These are phyloP conservation scores for Umbilicus rupestris DNA, from an alignment of 164 flowering plant species.

Conservation along the genomic window DNA sequence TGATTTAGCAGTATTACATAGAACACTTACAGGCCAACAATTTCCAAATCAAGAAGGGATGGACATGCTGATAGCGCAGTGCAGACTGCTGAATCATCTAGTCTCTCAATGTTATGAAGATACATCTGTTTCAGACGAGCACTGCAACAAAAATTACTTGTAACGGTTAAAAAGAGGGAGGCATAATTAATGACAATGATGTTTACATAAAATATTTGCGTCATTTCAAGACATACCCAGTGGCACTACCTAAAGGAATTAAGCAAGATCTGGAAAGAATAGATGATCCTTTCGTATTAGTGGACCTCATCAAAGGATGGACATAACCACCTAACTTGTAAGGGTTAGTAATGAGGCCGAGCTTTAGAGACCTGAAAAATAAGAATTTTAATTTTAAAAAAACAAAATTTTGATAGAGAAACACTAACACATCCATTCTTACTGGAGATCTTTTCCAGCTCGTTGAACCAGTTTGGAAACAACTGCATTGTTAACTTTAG, in stretches of 20 bases:
- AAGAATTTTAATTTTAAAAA: background rate
- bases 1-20: background rate
- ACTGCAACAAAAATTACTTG: constrained; percentile 33
- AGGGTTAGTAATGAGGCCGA: constrained; percentile 63
- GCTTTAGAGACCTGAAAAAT: constrained; percentile 64
- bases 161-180: constrained; percentile 11
- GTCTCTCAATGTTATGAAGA: constrained; percentile 74
- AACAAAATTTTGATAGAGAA: background rate
- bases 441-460: constrained; percentile 71
- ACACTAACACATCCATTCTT: constrained; percentile 20
- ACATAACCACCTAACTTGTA: constrained; percentile 49
- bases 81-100: constrained; percentile 59
- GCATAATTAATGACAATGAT: background rate
- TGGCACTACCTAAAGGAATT: constrained; percentile 40
- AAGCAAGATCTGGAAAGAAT: constrained; percentile 75
- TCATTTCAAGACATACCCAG: constrained; percentile 43
- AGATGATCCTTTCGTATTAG: constrained; percentile 64
- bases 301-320: constrained; percentile 61
- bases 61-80: constrained; percentile 62
- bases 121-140: constrained; percentile 60
- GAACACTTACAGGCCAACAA: constrained; percentile 85
- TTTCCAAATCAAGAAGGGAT: constrained; percentile 67
- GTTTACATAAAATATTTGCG: background rate
- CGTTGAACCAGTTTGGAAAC: constrained; percentile 72
- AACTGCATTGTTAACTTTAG: constrained; percentile 72